Conservation (phyloP, 768 basidiomycete genomes). For the Boletus barrowsii region DNA sequence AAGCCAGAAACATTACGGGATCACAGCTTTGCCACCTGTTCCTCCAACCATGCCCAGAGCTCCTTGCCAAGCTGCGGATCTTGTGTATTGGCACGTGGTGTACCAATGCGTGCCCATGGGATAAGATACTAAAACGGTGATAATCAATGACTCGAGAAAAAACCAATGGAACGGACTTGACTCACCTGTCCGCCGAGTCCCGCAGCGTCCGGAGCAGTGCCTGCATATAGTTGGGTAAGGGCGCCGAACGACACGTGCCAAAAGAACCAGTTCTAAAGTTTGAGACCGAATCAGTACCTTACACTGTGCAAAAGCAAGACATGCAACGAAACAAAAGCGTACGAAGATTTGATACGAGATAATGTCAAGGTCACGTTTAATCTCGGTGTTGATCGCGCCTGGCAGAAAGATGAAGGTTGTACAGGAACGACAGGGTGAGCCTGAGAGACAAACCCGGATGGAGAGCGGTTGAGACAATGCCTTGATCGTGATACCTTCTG, state of each 20-base stretch:
- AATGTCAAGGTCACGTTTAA: not conserved
- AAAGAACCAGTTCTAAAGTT: not conserved
- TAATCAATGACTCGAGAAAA: not conserved
- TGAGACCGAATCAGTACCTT: not conserved
- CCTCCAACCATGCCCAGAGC: conserved; percentile 11
- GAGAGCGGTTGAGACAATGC: conserved; percentile 42
- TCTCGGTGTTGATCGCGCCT: not conserved
- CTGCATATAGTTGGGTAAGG: conserved; percentile 10
- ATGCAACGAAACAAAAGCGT: not conserved
- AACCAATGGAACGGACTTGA: not conserved
- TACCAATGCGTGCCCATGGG: conserved; percentile 5
- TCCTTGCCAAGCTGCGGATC: conserved; percentile 10
- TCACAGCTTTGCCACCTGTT: conserved; percentile 1
- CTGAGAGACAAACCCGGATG: conserved; percentile 39
- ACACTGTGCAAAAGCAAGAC: no score
- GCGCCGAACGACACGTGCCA: conserved; percentile 2
- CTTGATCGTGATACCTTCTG: conserved; percentile 41
- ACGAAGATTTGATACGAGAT: not conserved
- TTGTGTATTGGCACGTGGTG: not conserved
- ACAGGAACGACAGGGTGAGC: no score
- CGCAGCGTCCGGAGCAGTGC: conserved; percentile 2
- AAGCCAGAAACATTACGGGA: no score
- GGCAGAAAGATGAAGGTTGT: no score
- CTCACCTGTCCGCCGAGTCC: conserved; percentile 5
- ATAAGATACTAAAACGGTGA: conserved; percentile 8